These are phyloP conservation scores for Apiospora kogelbergensis DNA, from an alignment of 2,329 filamentous ascomycete species.

Conservation along the genomic window DNA sequence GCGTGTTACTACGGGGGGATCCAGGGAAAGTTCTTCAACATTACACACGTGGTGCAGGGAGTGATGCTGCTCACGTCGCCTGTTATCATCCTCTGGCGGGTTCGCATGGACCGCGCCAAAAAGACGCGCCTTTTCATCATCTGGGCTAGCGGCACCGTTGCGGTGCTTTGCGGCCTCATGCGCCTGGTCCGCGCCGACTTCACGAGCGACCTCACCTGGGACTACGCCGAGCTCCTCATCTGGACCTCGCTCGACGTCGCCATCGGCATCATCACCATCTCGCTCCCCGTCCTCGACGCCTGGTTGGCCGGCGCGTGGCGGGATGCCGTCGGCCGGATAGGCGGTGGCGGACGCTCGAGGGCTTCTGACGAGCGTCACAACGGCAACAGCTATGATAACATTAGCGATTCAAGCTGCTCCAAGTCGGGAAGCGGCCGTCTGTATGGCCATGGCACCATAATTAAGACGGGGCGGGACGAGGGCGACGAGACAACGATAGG, in stretches of 20 bases:
- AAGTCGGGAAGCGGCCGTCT: neutral
- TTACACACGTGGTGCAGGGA: constrained; percentile 35
- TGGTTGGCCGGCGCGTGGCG: constrained; percentile 22
- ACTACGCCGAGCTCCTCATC: constrained; percentile 26
- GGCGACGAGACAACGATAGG: neutral
- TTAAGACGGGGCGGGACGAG: neutral
- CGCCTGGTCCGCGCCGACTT: constrained; percentile 23
- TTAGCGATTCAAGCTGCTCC: too few relatives aligned
- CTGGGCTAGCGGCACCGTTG: constrained; percentile 32
- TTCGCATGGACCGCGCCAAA: constrained; percentile 29
- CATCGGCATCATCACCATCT: constrained; percentile 32
- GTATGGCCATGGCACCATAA: constrained; percentile 9
- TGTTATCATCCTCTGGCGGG: constrained; percentile 35
- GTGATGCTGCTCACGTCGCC: constrained; percentile 33
- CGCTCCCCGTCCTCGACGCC: constrained; percentile 34
- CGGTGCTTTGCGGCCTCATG: constrained; percentile 31
- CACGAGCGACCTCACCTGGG: constrained; percentile 23
- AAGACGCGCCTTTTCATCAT: constrained; percentile 32
- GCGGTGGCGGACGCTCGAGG: constrained; percentile 12
- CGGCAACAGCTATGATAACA: neutral
- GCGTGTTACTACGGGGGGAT: constrained; percentile 22
- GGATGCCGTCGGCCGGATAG: constrained; percentile 11
- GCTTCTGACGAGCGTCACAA: neutral
- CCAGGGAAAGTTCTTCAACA: constrained; percentile 25
- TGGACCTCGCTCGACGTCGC: constrained; percentile 34